These are phyloP conservation scores for Sclerotiophoma versabilis DNA, from an alignment of 2,329 filamentous ascomycete species.

Conservation along the genomic window DNA sequence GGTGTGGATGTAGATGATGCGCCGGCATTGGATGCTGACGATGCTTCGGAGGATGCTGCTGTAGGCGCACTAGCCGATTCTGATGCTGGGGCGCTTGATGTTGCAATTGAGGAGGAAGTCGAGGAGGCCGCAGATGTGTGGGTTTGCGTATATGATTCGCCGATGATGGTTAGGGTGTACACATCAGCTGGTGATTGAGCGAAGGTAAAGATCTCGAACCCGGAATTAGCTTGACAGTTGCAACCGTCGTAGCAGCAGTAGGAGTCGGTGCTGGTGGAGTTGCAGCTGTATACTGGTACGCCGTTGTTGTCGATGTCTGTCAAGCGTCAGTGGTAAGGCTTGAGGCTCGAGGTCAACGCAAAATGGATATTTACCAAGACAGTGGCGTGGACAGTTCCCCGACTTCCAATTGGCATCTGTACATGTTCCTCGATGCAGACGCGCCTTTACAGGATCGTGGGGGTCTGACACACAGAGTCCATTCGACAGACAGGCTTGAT, in stretches of 20 bases:
- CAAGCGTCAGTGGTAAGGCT: conserved; percentile 1
- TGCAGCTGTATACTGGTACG: conserved; percentile 35
- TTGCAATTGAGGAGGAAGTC: conserved; percentile 1
- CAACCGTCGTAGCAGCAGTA: conserved; percentile 41
- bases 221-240: conserved; percentile 24
- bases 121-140: conserved; percentile 18
- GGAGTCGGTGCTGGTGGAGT: conserved; percentile 29
- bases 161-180: conserved; percentile 38
- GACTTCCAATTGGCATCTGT: conserved; percentile 36
- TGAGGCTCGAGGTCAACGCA: too few relatives aligned
- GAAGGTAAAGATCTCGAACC: conserved; percentile 31
- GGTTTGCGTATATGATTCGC: conserved; percentile 32
- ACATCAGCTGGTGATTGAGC: conserved; percentile 22
- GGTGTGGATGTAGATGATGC: conserved; percentile 6
- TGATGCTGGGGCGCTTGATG: conserved; percentile 6
- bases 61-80: background rate
- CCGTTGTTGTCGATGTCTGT: conserved; percentile 34
- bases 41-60: background rate
- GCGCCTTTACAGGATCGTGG: conserved; percentile 25
- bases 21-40: background rate
- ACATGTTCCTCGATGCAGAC: conserved; percentile 37
- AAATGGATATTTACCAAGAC: conserved; percentile 19
- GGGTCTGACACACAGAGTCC: conserved; percentile 39
- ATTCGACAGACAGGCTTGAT: conserved; percentile 42
- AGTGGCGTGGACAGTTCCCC: conserved; percentile 34